Conservation (phyloP, 805 yeast genomes). For the Lachancea cidri region DNA sequence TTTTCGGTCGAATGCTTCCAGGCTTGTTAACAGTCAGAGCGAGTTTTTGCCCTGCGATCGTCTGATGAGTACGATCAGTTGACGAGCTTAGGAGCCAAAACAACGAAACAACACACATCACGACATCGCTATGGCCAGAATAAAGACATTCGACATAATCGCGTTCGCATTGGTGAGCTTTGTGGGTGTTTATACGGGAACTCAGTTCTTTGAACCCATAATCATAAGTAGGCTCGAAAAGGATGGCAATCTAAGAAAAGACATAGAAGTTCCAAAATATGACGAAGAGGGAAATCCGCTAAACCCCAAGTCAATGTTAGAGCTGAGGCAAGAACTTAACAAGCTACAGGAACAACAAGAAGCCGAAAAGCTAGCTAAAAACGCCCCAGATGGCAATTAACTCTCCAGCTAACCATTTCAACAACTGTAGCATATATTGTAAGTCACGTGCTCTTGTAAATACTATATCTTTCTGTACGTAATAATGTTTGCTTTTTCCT, state of each 20-base stretch:
- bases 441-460: slow-evolving; percentile 1
- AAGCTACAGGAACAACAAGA: slow-evolving; percentile 14
- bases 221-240: slow-evolving; percentile 60
- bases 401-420: too few relatives aligned
- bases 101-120: neutral
- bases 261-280: slow-evolving; percentile 51
- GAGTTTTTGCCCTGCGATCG: neutral
- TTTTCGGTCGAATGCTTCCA: neutral
- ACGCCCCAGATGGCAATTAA: neutral
- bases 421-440: too few relatives aligned
- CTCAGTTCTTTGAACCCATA: slow-evolving; percentile 69
- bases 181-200: slow-evolving; percentile 44
- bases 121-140: slow-evolving; percentile 23
- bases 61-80: neutral
- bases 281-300: slow-evolving; percentile 41
- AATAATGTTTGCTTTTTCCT: neutral
- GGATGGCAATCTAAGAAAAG: slow-evolving; percentile 56
- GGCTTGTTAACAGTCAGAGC: neutral
- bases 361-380: slow-evolving; percentile 8
- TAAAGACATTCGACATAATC: slow-evolving; percentile 26
- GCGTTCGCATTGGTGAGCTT: slow-evolving; percentile 25
- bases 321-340: slow-evolving; percentile 16
- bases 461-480: neutral
- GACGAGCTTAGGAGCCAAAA: neutral
- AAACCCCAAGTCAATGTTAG: slow-evolving; percentile 19